Conservation (phyloP, 164 flowering plant species). For the Tinospora cordifolia region DNA sequence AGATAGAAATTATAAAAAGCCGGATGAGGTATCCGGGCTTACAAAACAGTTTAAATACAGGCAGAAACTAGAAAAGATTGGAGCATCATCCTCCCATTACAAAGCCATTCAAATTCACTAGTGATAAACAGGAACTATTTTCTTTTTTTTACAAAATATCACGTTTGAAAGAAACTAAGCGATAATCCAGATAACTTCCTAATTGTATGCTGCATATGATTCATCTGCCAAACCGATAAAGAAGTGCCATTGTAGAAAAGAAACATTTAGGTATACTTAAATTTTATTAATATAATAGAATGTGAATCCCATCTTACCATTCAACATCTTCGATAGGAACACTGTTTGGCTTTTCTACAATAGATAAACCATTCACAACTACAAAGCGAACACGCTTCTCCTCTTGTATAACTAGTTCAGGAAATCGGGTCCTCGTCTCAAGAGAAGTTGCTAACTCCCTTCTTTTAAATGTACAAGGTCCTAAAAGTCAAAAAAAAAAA, state of each 20-base stretch:
- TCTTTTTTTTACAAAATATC: background rate
- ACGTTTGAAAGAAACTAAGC: background rate
- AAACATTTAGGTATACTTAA: background rate
- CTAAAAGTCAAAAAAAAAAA: conserved; percentile 33
- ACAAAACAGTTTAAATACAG: too few species aligned
- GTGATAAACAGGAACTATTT: background rate
- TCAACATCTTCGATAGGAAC: conserved; percentile 69
- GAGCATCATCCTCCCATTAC: too few species aligned
- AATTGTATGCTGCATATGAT: background rate
- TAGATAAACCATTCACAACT: conserved; percentile 89
- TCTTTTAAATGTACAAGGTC: conserved; percentile 64
- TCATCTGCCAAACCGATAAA: background rate
- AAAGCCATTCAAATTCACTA: too few species aligned
- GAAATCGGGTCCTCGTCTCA: conserved; percentile 91
- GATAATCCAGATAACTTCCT: background rate
- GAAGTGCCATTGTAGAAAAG: background rate
- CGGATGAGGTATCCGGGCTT: too few species aligned
- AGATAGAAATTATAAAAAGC: too few species aligned
- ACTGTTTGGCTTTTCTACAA: conserved; percentile 70
- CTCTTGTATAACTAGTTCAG: conserved; percentile 92
- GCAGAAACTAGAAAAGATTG: too few species aligned
- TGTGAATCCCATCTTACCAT: conserved; percentile 50
- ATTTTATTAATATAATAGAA: background rate
- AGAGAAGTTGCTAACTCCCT: conserved; percentile 94
- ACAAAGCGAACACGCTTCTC: conserved; percentile 98